phyloP scores from a whole-genome alignment of 192 early-diverging fungal genomes.

The Mortierella antarctica region DNA sequence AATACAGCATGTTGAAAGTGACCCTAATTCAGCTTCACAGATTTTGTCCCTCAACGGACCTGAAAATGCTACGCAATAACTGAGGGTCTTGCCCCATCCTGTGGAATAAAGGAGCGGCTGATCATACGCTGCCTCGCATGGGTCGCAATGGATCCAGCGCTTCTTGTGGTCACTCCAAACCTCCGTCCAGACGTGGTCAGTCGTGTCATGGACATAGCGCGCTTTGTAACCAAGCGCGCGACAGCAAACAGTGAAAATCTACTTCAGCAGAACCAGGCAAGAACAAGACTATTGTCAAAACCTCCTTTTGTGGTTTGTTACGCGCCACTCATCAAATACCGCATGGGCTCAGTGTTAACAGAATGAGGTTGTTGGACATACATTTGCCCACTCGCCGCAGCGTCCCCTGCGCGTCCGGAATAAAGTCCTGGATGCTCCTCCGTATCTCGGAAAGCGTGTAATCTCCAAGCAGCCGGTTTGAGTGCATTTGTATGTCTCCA shows the following conservation, averaged over 20 bases:
- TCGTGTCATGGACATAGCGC: slow-evolving; percentile 60
- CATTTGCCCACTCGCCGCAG: slow-evolving; percentile 71
- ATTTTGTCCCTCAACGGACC: slow-evolving; percentile 11
- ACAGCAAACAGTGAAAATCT: slow-evolving; percentile 61
- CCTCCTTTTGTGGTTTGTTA: too few relatives aligned
- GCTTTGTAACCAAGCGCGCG: slow-evolving; percentile 60
- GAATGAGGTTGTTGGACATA: slow-evolving; percentile 7
- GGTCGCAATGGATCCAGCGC: slow-evolving; percentile 66
- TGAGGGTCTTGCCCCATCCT: slow-evolving; percentile 64
- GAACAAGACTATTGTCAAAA: background rate
- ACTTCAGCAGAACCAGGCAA: slow-evolving; percentile 29
- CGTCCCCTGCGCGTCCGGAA: slow-evolving; percentile 60
- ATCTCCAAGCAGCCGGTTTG: slow-evolving; percentile 28
- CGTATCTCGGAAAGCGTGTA: slow-evolving; percentile 66
- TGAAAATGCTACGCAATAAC: slow-evolving; percentile 61
- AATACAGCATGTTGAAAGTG: background rate
- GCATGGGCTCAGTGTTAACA: too few relatives aligned
- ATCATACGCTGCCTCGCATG: slow-evolving; percentile 69
- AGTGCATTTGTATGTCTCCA: slow-evolving; percentile 57
- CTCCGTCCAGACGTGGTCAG: slow-evolving; percentile 69
- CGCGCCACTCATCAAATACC: too few relatives aligned
- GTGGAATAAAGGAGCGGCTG: slow-evolving; percentile 63
- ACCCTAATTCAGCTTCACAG: background rate
- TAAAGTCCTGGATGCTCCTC: slow-evolving; percentile 52
- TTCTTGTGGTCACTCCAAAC: slow-evolving; percentile 59